Evolutionary conservation across 1,139 yeast genomes (phyloP).

Genomic region (Citeromyces hawaiiensis): DNA sequence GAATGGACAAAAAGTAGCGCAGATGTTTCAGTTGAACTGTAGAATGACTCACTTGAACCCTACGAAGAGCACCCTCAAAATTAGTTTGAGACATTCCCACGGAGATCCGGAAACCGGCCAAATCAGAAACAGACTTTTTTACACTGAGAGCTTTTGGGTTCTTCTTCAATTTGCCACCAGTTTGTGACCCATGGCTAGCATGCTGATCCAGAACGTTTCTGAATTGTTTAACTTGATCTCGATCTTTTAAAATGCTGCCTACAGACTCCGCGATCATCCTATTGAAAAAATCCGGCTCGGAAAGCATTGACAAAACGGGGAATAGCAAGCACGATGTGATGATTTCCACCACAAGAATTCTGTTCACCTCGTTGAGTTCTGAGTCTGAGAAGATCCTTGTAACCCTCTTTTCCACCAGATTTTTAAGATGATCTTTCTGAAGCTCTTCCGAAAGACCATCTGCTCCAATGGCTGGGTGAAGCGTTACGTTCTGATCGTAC

Average conservation of each 20-base stretch:
- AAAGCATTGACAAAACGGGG: constrained; percentile 42
- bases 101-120: too few relatives aligned
- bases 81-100: too few relatives aligned
- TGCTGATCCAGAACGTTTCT: constrained; percentile 62
- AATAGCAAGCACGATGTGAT: constrained; percentile 38
- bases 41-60: too few relatives aligned
- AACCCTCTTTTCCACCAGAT: constrained; percentile 27
- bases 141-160: not conserved
- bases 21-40: too few relatives aligned
- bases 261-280: constrained; percentile 44
- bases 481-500: constrained; percentile 27
- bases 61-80: too few relatives aligned
- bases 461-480: constrained; percentile 51
- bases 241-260: constrained; percentile 57
- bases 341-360: constrained; percentile 47
- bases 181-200: not conserved
- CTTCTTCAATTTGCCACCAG: not conserved
- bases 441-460: constrained; percentile 27
- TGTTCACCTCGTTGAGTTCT: constrained; percentile 22
- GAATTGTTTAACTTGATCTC: constrained; percentile 62
- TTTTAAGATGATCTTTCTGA: constrained; percentile 39
- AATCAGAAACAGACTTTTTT: not conserved
- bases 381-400: constrained; percentile 16
- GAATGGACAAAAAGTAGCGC: too few relatives aligned
- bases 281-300: constrained; percentile 75